Conservation (phyloP, 768 basidiomycete species). For the Lactifluus piperatus region DNA sequence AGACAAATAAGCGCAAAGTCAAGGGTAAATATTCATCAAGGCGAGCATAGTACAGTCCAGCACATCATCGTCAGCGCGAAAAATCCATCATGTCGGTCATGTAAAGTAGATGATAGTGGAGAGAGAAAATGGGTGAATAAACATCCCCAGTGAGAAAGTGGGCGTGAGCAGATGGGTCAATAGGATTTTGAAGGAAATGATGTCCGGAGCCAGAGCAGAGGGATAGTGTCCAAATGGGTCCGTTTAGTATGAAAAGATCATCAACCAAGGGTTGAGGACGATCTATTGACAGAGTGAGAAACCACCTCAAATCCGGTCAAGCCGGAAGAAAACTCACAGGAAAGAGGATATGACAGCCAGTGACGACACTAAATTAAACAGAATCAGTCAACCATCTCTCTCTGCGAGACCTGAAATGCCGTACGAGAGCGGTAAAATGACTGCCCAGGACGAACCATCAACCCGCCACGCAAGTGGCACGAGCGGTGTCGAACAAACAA, state of each 20-base stretch:
- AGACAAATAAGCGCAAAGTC: background rate
- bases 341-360: conserved; percentile 62
- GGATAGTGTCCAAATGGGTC: background rate
- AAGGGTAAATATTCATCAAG: background rate
- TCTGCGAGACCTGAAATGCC: conserved; percentile 25
- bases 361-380: conserved; percentile 38
- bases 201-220: background rate
- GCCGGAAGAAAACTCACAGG: conserved; percentile 43
- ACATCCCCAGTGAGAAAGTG: background rate
- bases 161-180: background rate
- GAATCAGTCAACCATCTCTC: background rate
- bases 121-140: background rate
- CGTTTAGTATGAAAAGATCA: conserved; percentile 61
- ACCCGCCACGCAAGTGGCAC: conserved; percentile 63
- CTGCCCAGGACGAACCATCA: conserved; percentile 54
- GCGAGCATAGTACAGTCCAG: background rate
- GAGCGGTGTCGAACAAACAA: conserved; percentile 42
- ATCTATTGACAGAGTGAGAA: conserved; percentile 36
- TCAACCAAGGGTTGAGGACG: conserved; percentile 81
- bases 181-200: background rate
- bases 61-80: background rate
- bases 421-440: conserved; percentile 66
- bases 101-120: background rate
- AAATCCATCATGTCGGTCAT: background rate
- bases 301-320: conserved; percentile 16